These are phyloP conservation scores for Geotrichum macrosporum DNA, from an alignment of 1,139 yeast species.

Conservation along the genomic window DNA sequence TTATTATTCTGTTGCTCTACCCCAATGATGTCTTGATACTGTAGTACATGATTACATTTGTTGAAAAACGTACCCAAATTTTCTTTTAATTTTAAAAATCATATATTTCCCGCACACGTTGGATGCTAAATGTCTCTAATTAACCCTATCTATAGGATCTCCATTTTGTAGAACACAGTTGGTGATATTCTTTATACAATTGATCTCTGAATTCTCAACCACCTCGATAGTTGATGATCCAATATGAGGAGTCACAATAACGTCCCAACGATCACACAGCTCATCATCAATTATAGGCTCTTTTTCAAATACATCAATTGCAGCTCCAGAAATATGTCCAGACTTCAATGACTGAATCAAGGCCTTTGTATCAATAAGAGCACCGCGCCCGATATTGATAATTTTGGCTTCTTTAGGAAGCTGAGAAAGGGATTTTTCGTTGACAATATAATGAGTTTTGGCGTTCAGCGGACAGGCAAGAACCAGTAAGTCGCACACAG, in stretches of 20 bases:
- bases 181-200: slow-evolving; percentile 48
- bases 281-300: slow-evolving; percentile 62
- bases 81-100: too few species aligned
- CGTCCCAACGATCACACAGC: slow-evolving; percentile 51
- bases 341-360: slow-evolving; percentile 56
- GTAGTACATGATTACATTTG: too few species aligned
- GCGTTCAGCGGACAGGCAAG: slow-evolving; percentile 65
- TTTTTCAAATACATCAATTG: slow-evolving; percentile 69
- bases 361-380: slow-evolving; percentile 64
- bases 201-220: slow-evolving; percentile 23
- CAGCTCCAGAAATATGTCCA: slow-evolving; percentile 57
- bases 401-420: slow-evolving; percentile 55
- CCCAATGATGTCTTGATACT: too few species aligned
- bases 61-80: too few species aligned
- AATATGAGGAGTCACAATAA: slow-evolving; percentile 13
- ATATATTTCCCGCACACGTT: too few species aligned
- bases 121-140: too few species aligned
- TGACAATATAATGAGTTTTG: slow-evolving; percentile 54
- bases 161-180: slow-evolving; percentile 35
- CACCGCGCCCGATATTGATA: slow-evolving; percentile 77
- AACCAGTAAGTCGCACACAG: slow-evolving; percentile 54
- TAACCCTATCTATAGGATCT: slow-evolving; percentile 18
- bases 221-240: slow-evolving; percentile 16
- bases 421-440: slow-evolving; percentile 44
- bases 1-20: too few species aligned